Conservation (phyloP, 768 basidiomycete genomes). For the Rhodotorula kratochvilovae region DNA sequence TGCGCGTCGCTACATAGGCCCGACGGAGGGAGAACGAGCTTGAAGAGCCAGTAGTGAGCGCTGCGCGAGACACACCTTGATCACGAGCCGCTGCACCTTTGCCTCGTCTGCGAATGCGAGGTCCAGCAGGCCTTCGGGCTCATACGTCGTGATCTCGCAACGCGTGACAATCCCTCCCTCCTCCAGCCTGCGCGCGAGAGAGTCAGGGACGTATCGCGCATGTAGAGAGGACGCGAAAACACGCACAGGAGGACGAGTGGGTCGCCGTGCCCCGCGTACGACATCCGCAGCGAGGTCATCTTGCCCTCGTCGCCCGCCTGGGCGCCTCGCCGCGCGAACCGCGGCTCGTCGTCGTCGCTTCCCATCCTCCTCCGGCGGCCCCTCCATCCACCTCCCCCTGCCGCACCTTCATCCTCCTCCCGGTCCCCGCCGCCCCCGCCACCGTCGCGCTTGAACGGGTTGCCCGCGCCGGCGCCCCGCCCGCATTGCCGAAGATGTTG, state of each 20-base stretch:
- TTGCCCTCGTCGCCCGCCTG: slow-evolving; percentile 6
- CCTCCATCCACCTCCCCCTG: slow-evolving; percentile 6
- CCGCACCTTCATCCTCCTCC: slow-evolving; percentile 8
- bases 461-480: slow-evolving; percentile 30
- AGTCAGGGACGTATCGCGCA: slow-evolving; percentile 1
- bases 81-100: slow-evolving; percentile 74
- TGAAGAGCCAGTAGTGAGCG: neutral
- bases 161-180: slow-evolving; percentile 75
- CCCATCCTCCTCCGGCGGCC: slow-evolving; percentile 6
- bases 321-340: neutral
- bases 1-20: no score
- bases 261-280: slow-evolving; percentile 35
- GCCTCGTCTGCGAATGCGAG: slow-evolving; percentile 68
- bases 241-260: slow-evolving; percentile 43
- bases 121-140: slow-evolving; percentile 73
- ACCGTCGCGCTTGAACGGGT: slow-evolving; percentile 22
- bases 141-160: slow-evolving; percentile 79
- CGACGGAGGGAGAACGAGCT: neutral
- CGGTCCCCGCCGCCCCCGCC: slow-evolving; percentile 23
- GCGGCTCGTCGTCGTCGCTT: slow-evolving; percentile 16
- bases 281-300: slow-evolving; percentile 37
- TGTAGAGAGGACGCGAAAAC: no score
- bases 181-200: slow-evolving; percentile 49
- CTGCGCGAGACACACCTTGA: slow-evolving; percentile 58
- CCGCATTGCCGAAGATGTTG: slow-evolving; percentile 85